Evolutionary conservation across 1,284 basidiomycete species (phyloP).

Genomic region (Retiboletus flavoniger): DNA sequence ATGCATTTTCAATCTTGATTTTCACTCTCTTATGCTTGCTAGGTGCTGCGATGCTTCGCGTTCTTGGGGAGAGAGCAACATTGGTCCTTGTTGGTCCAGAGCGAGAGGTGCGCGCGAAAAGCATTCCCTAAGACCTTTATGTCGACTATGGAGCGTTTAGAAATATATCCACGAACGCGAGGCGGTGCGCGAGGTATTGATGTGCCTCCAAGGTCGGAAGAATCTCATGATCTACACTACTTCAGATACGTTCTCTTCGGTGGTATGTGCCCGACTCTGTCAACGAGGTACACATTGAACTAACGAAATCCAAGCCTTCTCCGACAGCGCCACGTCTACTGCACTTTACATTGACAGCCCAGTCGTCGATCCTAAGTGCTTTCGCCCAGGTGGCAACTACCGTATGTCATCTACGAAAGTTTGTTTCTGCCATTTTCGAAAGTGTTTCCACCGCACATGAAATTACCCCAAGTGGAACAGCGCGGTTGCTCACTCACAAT

Average conservation of each 20-base stretch:
- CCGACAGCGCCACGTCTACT: conserved; percentile 56
- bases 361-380: conserved; percentile 58
- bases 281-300: background rate
- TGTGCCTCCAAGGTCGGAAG: conserved; percentile 65
- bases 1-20: background rate
- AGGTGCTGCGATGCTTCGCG: conserved; percentile 51
- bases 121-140: background rate
- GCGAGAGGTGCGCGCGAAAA: conserved; percentile 31
- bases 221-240: conserved; percentile 56
- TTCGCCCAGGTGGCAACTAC: conserved; percentile 59
- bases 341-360: conserved; percentile 62
- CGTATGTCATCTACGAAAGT: conserved; percentile 59
- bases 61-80: conserved; percentile 33
- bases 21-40: conserved; percentile 1
- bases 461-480: conserved; percentile 19
- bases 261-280: conserved; percentile 17
- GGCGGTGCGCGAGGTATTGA: conserved; percentile 70
- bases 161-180: conserved; percentile 70
- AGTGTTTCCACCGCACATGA: conserved; percentile 26
- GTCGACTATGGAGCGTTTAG: conserved; percentile 33
- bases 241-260: conserved; percentile 39
- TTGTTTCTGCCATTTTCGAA: conserved; percentile 47
- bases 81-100: conserved; percentile 31
- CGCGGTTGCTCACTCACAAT: conserved; percentile 21
- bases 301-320: conserved; percentile 41